Percentiles rank a stretch among this genome's conserved stretches.
These are phyloP conservation scores for Solanum bulbocastanum DNA, from an alignment of 257 asterid genomes.

Conservation along the genomic window DNA sequence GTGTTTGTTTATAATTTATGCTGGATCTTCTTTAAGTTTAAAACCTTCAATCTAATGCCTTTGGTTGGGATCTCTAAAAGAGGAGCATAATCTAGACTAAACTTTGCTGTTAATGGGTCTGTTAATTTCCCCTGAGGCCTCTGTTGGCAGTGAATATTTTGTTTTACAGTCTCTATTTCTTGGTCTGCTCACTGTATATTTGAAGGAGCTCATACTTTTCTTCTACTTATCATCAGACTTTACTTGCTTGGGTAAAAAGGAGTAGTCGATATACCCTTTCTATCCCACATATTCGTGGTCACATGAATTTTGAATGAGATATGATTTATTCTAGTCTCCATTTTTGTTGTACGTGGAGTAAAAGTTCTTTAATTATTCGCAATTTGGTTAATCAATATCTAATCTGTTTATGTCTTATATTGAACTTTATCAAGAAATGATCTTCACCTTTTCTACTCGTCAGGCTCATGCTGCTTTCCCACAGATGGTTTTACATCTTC, in stretches of 20 bases:
- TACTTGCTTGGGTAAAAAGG: neutral
- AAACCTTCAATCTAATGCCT: neutral
- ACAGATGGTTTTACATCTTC: slow-evolving; percentile 80
- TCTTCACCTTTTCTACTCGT: neutral
- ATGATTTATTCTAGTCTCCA: neutral
- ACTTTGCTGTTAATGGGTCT: neutral
- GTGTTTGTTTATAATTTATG: neutral
- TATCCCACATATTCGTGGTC: neutral
- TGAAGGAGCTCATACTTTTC: neutral
- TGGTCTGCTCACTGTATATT: neutral
- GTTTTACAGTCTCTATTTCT: neutral
- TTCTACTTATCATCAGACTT: neutral
- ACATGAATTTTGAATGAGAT: neutral
- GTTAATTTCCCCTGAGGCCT: neutral
- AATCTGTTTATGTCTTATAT: neutral
- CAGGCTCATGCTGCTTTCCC: slow-evolving; percentile 81
- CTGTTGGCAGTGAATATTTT: neutral
- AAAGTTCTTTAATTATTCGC: neutral
- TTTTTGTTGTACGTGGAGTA: neutral
- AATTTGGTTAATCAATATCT: neutral
- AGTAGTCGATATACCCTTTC: neutral
- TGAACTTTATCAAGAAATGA: neutral
- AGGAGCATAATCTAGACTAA: neutral
- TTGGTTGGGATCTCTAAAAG: neutral
- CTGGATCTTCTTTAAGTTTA: neutral